Percentiles rank a stretch among this genome's conserved stretches.
Evolutionary conservation across 106 monocot species (phyloP).

Genomic region (Dioscorea dumetorum): DNA sequence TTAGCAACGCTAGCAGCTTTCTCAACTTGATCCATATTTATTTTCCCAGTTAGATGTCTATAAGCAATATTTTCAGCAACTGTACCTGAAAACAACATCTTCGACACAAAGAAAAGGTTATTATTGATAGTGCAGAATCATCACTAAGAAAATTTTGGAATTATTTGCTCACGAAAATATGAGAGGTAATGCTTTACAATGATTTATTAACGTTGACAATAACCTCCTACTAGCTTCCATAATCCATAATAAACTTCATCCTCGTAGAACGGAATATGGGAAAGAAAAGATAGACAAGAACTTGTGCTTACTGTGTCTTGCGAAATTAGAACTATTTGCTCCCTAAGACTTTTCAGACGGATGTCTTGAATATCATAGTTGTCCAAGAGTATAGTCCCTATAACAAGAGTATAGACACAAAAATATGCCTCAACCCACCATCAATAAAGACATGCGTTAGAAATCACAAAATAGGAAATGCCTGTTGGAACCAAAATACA

Average conservation of each 20-base stretch:
- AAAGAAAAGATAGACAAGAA: not conserved
- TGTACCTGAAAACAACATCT: constrained; percentile 80
- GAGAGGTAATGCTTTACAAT: too few species aligned
- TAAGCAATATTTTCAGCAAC: constrained; percentile 90
- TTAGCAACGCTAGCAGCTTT: constrained; percentile 76
- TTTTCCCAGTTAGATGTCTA: constrained; percentile 29
- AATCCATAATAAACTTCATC: not conserved
- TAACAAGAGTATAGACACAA: not conserved
- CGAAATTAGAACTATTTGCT: constrained; percentile 62
- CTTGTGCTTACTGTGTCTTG: constrained; percentile 66
- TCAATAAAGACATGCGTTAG: too few species aligned
- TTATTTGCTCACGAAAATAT: not conserved
- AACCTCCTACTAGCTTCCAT: too few species aligned
- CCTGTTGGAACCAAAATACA: too few species aligned
- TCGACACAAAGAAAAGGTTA: constrained; percentile 4
- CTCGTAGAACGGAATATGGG: not conserved
- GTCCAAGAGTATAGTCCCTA: constrained; percentile 71
- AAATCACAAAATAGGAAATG: too few species aligned
- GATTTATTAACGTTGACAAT: too few species aligned
- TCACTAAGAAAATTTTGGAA: not conserved
- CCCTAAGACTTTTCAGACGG: constrained; percentile 48
- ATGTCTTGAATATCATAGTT: constrained; percentile 53
- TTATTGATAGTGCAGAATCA: not conserved
- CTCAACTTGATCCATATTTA: constrained; percentile 51
- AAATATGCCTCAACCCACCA: too few species aligned